A percentile compares a stretch with the other conserved stretches of the same genome.
These are phyloP conservation scores for Colletotrichum sp. DNA, from an alignment of 2,329 filamentous ascomycete genomes.

Conservation along the genomic window DNA sequence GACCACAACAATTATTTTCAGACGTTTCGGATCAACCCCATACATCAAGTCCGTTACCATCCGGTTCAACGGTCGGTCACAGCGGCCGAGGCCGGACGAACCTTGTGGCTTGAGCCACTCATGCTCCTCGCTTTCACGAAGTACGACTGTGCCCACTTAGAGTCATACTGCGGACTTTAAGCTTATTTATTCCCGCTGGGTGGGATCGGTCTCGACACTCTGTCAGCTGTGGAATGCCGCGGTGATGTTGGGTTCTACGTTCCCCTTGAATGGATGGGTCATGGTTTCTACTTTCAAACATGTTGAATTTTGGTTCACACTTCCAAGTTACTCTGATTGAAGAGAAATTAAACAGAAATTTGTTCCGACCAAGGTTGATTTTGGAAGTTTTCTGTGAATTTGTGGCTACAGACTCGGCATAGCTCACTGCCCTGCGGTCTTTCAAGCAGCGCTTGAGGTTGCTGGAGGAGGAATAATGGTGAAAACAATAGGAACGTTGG, in stretches of 20 bases:
- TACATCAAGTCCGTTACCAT: not conserved
- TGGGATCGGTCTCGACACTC: not conserved
- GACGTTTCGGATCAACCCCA: not conserved
- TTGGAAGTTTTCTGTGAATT: not conserved
- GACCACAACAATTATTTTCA: not conserved
- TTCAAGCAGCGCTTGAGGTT: not conserved
- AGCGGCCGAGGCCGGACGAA: not conserved
- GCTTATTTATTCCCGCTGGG: not conserved
- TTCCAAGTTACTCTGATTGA: not conserved
- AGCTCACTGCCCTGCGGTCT: not conserved
- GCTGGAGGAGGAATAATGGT: not conserved
- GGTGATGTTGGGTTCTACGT: not conserved
- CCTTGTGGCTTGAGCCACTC: not conserved
- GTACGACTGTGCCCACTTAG: not conserved
- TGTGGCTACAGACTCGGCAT: not conserved
- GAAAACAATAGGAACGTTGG: not conserved
- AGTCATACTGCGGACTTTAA: not conserved
- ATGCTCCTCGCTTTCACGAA: not conserved
- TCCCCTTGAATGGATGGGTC: not conserved
- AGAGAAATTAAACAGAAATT: not conserved
- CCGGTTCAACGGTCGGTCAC: not conserved
- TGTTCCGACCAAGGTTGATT: not conserved
- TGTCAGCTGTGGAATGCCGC: not conserved
- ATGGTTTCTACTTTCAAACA: not conserved
- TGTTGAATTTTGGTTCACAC: not conserved